These are phyloP conservation scores for Morella rubra DNA, from an alignment of 306 rosid genomes.

Conservation along the genomic window DNA sequence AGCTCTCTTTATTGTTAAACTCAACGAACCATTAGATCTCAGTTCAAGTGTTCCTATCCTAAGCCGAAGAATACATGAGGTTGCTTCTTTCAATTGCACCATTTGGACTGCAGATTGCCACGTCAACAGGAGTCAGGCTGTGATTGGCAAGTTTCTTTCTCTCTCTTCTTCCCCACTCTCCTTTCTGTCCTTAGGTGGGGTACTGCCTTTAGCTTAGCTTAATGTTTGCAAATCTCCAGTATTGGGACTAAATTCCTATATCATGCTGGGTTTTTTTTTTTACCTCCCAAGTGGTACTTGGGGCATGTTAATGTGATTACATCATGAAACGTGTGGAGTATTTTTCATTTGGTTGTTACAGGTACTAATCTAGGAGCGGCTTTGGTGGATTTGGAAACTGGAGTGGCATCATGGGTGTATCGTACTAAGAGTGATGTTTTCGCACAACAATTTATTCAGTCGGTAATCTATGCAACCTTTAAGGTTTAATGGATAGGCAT, in stretches of 20 bases:
- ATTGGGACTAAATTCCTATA: neutral
- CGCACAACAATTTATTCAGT: conserved; percentile 71
- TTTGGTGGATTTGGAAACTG: conserved; percentile 68
- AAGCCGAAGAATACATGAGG: conserved; percentile 48
- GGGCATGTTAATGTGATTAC: too few species aligned
- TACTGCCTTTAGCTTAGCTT: neutral
- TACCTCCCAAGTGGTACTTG: too few species aligned
- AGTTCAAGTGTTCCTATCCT: conserved; percentile 35
- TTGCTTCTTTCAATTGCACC: conserved; percentile 65
- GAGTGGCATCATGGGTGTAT: conserved; percentile 64
- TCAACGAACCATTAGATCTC: conserved; percentile 58
- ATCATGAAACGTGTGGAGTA: too few species aligned
- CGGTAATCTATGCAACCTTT: conserved; percentile 46
- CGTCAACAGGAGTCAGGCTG: conserved; percentile 53
- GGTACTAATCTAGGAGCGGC: conserved; percentile 83
- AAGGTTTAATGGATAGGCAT: neutral
- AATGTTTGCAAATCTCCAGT: neutral
- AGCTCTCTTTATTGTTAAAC: conserved; percentile 51
- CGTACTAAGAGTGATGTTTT: conserved; percentile 83
- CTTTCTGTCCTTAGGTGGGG: neutral
- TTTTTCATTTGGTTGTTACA: conserved; percentile 32
- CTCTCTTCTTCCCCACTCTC: conserved; percentile 7
- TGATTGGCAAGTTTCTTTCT: conserved; percentile 54
- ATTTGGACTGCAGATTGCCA: conserved; percentile 82
- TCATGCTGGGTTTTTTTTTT: too few species aligned